These are phyloP conservation scores for Chrysanthemum makinoi DNA, from an alignment of 129 eudicot species.

Conservation along the genomic window DNA sequence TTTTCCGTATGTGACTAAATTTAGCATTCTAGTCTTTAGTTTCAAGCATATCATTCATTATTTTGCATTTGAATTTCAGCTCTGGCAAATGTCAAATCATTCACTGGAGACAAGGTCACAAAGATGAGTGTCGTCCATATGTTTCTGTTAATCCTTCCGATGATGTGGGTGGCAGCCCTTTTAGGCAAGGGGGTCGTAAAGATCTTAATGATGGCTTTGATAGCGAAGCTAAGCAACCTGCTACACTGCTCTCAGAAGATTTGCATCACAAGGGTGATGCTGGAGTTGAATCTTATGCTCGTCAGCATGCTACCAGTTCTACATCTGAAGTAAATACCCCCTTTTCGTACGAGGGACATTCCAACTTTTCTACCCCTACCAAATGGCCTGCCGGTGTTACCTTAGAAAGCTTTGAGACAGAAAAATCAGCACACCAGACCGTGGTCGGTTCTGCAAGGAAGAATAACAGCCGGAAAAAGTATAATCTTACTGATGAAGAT, in stretches of 20 bases:
- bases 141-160: conserved; percentile 15
- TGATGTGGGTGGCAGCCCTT: conserved; percentile 30
- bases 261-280: conserved; percentile 25
- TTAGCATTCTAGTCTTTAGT: no score
- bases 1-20: no score
- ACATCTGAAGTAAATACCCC: conserved; percentile 14
- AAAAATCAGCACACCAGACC: conserved; percentile 28
- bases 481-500: conserved; percentile 32
- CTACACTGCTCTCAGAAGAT: conserved; percentile 21
- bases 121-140: conserved; percentile 70
- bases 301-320: conserved; percentile 18
- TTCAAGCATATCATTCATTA: neutral
- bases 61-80: conserved; percentile 43
- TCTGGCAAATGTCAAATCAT: conserved; percentile 88
- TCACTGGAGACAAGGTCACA: conserved; percentile 98
- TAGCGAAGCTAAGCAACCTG: conserved; percentile 32
- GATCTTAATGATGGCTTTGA: conserved; percentile 28
- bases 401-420: conserved; percentile 29
- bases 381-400: conserved; percentile 14
- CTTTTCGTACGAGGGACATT: conserved; percentile 15
- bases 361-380: conserved; percentile 23
- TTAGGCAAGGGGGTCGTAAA: conserved; percentile 31
- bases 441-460: conserved; percentile 15
- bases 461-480: conserved; percentile 17
- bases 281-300: conserved; percentile 18